Evolutionary conservation across 768 basidiomycete species (phyloP).

Genomic region (Clavulina sp.): DNA sequence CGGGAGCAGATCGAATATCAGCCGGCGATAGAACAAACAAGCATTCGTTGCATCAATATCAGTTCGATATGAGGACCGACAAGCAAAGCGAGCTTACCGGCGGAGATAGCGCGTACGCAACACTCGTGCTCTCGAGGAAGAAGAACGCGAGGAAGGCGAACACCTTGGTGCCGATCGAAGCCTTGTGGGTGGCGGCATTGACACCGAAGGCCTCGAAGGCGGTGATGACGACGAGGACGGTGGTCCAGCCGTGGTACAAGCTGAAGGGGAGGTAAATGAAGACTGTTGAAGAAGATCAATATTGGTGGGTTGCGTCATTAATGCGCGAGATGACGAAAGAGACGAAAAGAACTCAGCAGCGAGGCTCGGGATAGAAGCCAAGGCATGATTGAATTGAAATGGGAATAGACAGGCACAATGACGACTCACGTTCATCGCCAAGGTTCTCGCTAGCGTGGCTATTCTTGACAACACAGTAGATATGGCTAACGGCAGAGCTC

Average conservation of each 20-base stretch:
- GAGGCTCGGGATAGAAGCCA: no score
- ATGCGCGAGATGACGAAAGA: not conserved
- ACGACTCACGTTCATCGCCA: constrained; percentile 40
- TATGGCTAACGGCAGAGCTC: constrained; percentile 63
- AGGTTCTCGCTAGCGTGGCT: constrained; percentile 44
- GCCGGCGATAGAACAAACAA: constrained; percentile 85
- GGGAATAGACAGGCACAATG: no score
- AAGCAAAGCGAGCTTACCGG: no score
- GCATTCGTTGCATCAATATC: constrained; percentile 85
- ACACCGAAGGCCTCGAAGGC: constrained; percentile 83
- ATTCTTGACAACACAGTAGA: constrained; percentile 91
- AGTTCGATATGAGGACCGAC: no score
- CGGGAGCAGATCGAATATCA: constrained; percentile 77
- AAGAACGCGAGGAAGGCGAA: constrained; percentile 87
- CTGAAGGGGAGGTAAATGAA: constrained; percentile 97
- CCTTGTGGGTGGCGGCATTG: constrained; percentile 40
- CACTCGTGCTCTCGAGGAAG: constrained; percentile 83
- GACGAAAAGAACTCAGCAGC: no score
- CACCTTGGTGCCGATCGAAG: constrained; percentile 84
- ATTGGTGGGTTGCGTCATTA: not conserved
- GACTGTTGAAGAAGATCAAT: no score
- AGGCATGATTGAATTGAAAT: no score
- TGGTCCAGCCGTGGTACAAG: constrained; percentile 87
- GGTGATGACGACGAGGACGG: constrained; percentile 63
- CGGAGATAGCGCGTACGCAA: constrained; percentile 90